Conservation (phyloP, 352 stramenopile genomes). For the Albugo candida region DNA sequence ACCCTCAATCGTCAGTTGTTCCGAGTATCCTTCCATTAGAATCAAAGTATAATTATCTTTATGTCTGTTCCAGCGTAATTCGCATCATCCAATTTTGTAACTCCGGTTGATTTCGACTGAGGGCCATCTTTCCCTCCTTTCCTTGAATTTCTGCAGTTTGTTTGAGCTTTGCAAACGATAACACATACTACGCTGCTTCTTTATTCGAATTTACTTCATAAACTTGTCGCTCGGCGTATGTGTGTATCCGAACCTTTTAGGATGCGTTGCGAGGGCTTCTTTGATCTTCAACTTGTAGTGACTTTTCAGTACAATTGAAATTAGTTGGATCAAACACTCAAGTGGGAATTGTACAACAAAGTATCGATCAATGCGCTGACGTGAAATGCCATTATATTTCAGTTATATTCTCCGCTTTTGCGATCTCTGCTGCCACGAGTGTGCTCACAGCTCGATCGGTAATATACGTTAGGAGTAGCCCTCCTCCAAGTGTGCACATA, state of each 20-base stretch:
- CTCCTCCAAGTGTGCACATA: slow-evolving; percentile 91
- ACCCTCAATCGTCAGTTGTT: slow-evolving; percentile 91
- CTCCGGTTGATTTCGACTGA: slow-evolving; percentile 67
- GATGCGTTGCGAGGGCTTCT: slow-evolving; percentile 87
- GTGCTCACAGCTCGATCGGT: slow-evolving; percentile 78
- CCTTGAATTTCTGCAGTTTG: slow-evolving; percentile 80
- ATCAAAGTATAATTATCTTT: slow-evolving; percentile 92
- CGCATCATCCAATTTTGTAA: slow-evolving; percentile 96
- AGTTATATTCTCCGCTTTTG: slow-evolving; percentile 88
- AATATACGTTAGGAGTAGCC: slow-evolving; percentile 91
- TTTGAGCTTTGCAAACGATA: slow-evolving; percentile 84
- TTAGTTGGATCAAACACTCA: slow-evolving; percentile 6
- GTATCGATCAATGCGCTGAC: slow-evolving; percentile 95
- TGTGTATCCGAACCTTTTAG: slow-evolving; percentile 68
- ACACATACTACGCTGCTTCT: slow-evolving; percentile 77
- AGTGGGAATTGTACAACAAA: slow-evolving; percentile 92
- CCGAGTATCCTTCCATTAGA: slow-evolving; percentile 97
- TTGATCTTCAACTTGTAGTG: slow-evolving; percentile 69
- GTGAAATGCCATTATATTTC: slow-evolving; percentile 89
- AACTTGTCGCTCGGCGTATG: slow-evolving; percentile 77
- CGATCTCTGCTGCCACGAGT: slow-evolving; percentile 84
- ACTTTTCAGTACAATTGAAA: neutral
- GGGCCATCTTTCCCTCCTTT: slow-evolving; percentile 65
- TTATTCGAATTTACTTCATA: slow-evolving; percentile 73
- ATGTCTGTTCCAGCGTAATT: slow-evolving; percentile 87